A percentile compares a stretch with the other conserved stretches of the same genome.
These are phyloP conservation scores for Lophiostoma macrostomum DNA, from an alignment of 495 filamentous ascomycete genomes.

Conservation along the genomic window DNA sequence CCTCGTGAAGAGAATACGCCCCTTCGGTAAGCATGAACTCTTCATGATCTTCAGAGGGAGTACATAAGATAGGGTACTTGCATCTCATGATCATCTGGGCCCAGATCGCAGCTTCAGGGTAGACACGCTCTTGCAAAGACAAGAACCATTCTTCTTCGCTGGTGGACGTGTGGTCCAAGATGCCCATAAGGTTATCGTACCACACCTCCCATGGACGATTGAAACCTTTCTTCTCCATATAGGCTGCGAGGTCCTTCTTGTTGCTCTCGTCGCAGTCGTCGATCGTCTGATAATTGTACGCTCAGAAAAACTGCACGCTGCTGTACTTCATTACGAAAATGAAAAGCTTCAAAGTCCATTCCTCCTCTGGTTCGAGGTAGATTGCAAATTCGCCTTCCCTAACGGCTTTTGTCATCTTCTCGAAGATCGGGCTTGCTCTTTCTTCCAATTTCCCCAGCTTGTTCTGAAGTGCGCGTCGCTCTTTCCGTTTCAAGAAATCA, in stretches of 20 bases:
- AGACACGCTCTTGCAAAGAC: conserved; percentile 42
- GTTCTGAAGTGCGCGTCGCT: conserved; percentile 5
- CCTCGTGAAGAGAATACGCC: conserved; percentile 49
- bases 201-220: conserved; percentile 51
- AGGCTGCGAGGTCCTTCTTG: conserved; percentile 38
- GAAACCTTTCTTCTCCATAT: conserved; percentile 48
- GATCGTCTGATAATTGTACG: conserved; percentile 39
- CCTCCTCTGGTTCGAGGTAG: conserved; percentile 43
- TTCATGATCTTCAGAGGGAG: conserved; percentile 38
- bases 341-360: conserved; percentile 50
- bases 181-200: conserved; percentile 49
- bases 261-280: conserved; percentile 46
- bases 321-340: conserved; percentile 56
- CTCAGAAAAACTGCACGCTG: conserved; percentile 34
- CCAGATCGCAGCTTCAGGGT: conserved; percentile 44
- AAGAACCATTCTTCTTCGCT: conserved; percentile 38
- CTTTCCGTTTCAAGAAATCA: conserved; percentile 40
- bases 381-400: conserved; percentile 29
- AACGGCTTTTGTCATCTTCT: conserved; percentile 39
- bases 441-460: conserved; percentile 41
- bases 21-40: conserved; percentile 55
- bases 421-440: conserved; percentile 36
- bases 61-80: conserved; percentile 49
- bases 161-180: conserved; percentile 50
- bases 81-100: conserved; percentile 41